These are phyloP conservation scores for Podaxis carcinomalis DNA, from an alignment of 768 basidiomycete genomes.

Conservation along the genomic window DNA sequence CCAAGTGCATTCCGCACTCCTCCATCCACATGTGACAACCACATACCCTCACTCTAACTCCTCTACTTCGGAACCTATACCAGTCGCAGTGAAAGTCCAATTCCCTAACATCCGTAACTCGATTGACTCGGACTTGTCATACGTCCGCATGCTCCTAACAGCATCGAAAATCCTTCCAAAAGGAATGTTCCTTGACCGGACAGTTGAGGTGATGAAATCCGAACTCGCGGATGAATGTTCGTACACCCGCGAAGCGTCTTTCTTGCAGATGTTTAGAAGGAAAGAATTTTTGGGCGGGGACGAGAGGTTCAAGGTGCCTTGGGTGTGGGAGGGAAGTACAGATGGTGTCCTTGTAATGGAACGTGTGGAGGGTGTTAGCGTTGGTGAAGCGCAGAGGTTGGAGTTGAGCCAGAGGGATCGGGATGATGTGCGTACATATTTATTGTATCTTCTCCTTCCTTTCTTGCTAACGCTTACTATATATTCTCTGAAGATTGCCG, in stretches of 20 bases:
- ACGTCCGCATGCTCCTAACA: conserved; percentile 77
- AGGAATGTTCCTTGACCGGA: conserved; percentile 87
- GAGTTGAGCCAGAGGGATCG: conserved; percentile 60
- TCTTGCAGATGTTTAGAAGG: conserved; percentile 56
- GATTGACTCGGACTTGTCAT: conserved; percentile 83
- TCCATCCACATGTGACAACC: conserved; percentile 41
- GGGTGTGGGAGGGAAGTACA: conserved; percentile 81
- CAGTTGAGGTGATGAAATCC: conserved; percentile 81
- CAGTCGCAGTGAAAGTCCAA: conserved; percentile 85
- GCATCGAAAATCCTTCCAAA: conserved; percentile 80
- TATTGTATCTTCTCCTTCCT: not conserved
- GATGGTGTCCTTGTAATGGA: conserved; percentile 88
- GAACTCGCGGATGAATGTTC: conserved; percentile 93
- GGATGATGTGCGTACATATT: conserved; percentile 53
- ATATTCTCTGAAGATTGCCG: conserved; percentile 62
- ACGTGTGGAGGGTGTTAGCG: conserved; percentile 70
- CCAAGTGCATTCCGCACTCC: conserved; percentile 80
- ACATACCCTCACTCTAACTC: not conserved
- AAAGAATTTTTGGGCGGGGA: conserved; percentile 49
- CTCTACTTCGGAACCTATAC: conserved; percentile 10
- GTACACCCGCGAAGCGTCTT: conserved; percentile 79
- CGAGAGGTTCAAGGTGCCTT: conserved; percentile 75
- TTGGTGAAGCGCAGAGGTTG: conserved; percentile 59
- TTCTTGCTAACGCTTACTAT: not conserved
- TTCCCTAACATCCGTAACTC: conserved; percentile 90